Base-by-base conservation (phyloP, 495 filamentous ascomycete species). In the Aspergillus nidulans region DNA sequence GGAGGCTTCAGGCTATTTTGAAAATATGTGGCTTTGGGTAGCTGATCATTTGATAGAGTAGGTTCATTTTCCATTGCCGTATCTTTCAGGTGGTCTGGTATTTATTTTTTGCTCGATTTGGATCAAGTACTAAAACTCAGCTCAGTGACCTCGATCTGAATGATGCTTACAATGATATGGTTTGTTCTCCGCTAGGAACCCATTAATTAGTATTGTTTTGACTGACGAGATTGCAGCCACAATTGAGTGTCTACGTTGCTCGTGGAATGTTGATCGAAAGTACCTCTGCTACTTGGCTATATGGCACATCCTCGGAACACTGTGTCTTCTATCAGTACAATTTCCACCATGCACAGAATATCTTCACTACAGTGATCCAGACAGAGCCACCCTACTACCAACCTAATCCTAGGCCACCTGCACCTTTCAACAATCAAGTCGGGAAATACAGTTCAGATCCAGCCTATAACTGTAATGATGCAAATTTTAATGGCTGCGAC, bases 241-340 rank as follows among this genome's bases (percentile, higher is more conserved):
- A 74, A 26, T 13, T 55, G 34, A 49, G 36, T 30, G 40, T 59
- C 0, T 54, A 49, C 8, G 47, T 36, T 20, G 57, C 46, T 4
- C 51, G 57, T n/a, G 51, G 57, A 18, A 26, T 55, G 28, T 30
- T 59, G 28, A 23, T 59, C 26, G 57, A 59, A 20, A 38, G 45
- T 19, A 50, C 47, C 4, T 34, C 38, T 5, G 55, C 41, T 10
- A 56, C 76, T 34, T 86, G 86, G 86, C 66, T 86, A 4, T 80
- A 81, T 32, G 89, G 87, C 32, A 89, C 88, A 0, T 75, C 83
- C 0, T 81, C 80, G 5, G 89, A 92, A 70, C 89, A 92, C 71
- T 77, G 80, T 60, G 69, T 77, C 7, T 75, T 91, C 4, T 90
- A 89, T 65, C 88, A 92, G 66, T 92, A 91, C 74, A 85, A 91